These are phyloP conservation scores for Cymodocea nodosa DNA, from an alignment of 116 monocot species.

Conservation along the genomic window DNA sequence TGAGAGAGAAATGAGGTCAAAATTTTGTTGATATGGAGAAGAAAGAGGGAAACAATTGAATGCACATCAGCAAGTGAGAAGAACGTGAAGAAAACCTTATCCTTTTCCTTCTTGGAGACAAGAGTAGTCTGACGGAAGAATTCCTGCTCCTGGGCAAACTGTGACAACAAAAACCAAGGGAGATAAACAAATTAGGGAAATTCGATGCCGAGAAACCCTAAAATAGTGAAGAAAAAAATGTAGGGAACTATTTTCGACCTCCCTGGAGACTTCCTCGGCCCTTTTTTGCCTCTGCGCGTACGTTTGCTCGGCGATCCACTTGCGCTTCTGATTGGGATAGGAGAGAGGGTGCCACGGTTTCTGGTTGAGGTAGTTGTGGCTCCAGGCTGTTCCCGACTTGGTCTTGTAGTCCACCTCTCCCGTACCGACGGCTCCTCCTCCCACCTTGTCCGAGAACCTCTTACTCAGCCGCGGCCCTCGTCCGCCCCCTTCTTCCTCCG, in stretches of 20 bases:
- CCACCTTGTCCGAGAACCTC: slow-evolving; percentile 20
- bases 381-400: slow-evolving; percentile 92
- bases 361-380: slow-evolving; percentile 91
- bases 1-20: neutral
- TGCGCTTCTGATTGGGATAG: slow-evolving; percentile 95
- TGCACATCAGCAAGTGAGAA: no score
- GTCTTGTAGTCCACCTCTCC: slow-evolving; percentile 86
- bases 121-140: slow-evolving; percentile 92
- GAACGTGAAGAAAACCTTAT: slow-evolving; percentile 47
- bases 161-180: slow-evolving; percentile 6
- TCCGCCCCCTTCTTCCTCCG: neutral
- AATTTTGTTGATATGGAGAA: neutral
- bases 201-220: neutral
- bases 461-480: slow-evolving; percentile 21
- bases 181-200: neutral
- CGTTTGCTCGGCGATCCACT: slow-evolving; percentile 97
- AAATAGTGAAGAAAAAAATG: neutral
- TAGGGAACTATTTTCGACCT: slow-evolving; percentile 17
- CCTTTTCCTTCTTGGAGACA: slow-evolving; percentile 83
- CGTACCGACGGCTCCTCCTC: neutral
- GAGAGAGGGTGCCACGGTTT: slow-evolving; percentile 99
- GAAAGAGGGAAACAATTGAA: neutral
- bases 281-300: slow-evolving; percentile 46
- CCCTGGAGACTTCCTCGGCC: slow-evolving; percentile 66
- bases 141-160: slow-evolving; percentile 97